These are phyloP conservation scores for Cladophialophora exuberans DNA, from an alignment of 2,329 filamentous ascomycete genomes.

Conservation along the genomic window DNA sequence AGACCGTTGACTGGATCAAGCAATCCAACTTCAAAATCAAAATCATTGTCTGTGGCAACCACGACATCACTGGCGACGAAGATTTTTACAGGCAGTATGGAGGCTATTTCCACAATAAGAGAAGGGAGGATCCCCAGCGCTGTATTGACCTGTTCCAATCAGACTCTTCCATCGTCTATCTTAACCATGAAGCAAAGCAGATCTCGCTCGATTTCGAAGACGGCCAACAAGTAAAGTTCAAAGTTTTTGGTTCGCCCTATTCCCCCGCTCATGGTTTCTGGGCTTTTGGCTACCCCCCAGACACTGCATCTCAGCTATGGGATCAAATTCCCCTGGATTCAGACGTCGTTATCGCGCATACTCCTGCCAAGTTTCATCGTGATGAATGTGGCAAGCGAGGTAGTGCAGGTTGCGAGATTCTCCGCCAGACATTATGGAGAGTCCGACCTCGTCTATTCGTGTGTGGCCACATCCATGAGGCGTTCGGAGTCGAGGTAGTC, in stretches of 20 bases:
- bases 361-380: slow-evolving; percentile 55
- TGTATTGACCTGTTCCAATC: slow-evolving; percentile 49
- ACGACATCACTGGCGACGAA: slow-evolving; percentile 40
- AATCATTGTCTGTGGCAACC: slow-evolving; percentile 53
- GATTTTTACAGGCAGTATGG: slow-evolving; percentile 50
- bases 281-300: slow-evolving; percentile 59
- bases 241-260: slow-evolving; percentile 63
- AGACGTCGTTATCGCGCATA: slow-evolving; percentile 62
- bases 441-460: slow-evolving; percentile 57
- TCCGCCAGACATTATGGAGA: slow-evolving; percentile 49
- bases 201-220: slow-evolving; percentile 49
- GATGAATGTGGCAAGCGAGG: slow-evolving; percentile 43
- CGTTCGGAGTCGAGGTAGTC: slow-evolving; percentile 57
- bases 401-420: slow-evolving; percentile 53
- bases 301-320: slow-evolving; percentile 52
- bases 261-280: slow-evolving; percentile 53
- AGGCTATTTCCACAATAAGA: slow-evolving; percentile 46
- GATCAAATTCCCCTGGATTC: slow-evolving; percentile 52
- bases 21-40: slow-evolving; percentile 48
- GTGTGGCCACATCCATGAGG: slow-evolving; percentile 64
- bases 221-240: slow-evolving; percentile 55
- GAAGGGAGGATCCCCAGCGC: slow-evolving; percentile 48
- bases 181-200: slow-evolving; percentile 52
- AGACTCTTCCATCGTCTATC: slow-evolving; percentile 54
- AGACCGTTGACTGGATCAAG: slow-evolving; percentile 48